Evolutionary conservation across 1,284 basidiomycete genomes (phyloP), one percentile per base, ranked within the genome.

Genomic region (Microbotryum silenes-acaulis): DNA sequence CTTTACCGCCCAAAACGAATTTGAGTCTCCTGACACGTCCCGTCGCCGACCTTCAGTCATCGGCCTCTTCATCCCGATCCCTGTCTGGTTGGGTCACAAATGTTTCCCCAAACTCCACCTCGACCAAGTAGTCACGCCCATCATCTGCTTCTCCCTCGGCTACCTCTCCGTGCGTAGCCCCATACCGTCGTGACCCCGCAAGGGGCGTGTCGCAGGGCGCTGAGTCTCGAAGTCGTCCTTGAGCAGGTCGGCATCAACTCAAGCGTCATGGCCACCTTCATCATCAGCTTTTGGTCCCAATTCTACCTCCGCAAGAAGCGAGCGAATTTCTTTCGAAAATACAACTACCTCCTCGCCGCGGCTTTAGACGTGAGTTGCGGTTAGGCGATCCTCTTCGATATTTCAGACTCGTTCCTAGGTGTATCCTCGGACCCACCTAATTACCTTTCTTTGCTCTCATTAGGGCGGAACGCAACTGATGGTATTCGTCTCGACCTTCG

Each of bases 1-100:
- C 37, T 18, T 5, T 12, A 42, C 14, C 14, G 16, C 12, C 37
- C 4, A 42, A 42, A 18, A 42, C 18, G 14, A 42, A 42, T 18
- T 16, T 18, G 37, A 42, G 60, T 55, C 45, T 42, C 56, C 59
- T 37, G 65, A 65, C 5, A 66, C 37, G 4, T 42, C 37, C 16
- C 37, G 4, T 42, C 37, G 37, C 37, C 37, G 37, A 6, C 3
- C 37, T 16, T 16, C 37, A 42, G 37, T 72, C 55, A 78, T 82
- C 59, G 81, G 82, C 37, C 76, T 82, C 12, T 75, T 76, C 29
- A 77, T 81, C 6, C 82, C 81, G 74, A 77, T 83, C 61, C 81
- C 83, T 0, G 74, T 85, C 21, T 85, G 83, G 69, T 77, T 81
- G 1, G 61, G 78, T 57, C 81, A 82, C 72, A 72, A 75, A 29